Base-by-base conservation (phyloP, 345 rosid genomes). In the Rhizophora mangle region DNA sequence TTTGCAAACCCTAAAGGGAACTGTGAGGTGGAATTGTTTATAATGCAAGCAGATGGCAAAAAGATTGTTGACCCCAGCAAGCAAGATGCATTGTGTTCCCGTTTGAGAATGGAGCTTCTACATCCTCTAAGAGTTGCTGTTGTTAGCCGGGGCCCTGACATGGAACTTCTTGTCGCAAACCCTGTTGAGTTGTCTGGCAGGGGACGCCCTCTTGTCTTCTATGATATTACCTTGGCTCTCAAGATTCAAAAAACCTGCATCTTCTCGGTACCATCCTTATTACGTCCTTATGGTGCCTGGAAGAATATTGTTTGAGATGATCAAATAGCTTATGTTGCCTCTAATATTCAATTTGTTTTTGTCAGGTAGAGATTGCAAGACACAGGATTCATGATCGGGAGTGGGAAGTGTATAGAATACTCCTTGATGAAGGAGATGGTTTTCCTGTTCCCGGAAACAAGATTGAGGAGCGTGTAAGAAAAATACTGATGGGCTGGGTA, bases 131-230 rank as follows among this genome's bases (percentile, higher is more conserved):
- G 89, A 75, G 85, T 86, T 5, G 85, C 85, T 37, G 85, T 86
- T 46, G 84, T 77, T 62, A 83, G 80, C 79, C 78, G 85, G 5
- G 94, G 94, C 36, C 91, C 94, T 18, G 94, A 89, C 34, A 74
- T 85, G 0, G 91, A 86, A 66, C 83, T 89, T 62, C 81, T 89
- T 0, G 94, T 89, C 6, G 85, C 94, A n/a, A 89, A 89, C 81
- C 94, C 91, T 6, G 94, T 86, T 32, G 94, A 89, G 63, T 60
- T 89, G 68, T 85, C 89, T 3, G 85, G 88, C 32, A 85, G 88
- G 73, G 91, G 94, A 58, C 71, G 94, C 34, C 94, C 94, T 47
- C 87, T 89, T 20, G 94, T 89, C 58, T 89, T 89, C 37, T 73
- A 82, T 8, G 94, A 89, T 65, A 85, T 86, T 20, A 81, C 94